Conservation (phyloP, 352 stramenopile genomes). For the Phytophthora europaea region DNA sequence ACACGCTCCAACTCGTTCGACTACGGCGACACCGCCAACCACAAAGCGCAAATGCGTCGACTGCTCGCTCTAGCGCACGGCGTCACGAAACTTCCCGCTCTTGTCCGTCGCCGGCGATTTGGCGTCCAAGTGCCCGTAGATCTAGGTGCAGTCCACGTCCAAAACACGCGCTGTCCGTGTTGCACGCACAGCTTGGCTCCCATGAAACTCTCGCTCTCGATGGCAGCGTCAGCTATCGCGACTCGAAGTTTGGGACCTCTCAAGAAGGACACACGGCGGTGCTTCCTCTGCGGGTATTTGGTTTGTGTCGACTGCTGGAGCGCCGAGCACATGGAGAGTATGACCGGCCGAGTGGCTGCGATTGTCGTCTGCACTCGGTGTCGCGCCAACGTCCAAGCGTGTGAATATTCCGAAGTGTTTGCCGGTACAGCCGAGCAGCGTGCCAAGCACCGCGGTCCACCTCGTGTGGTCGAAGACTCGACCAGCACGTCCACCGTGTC, state of each 20-base stretch:
- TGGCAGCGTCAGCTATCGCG: constrained; percentile 24
- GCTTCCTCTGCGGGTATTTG: constrained; percentile 34
- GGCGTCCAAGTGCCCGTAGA: constrained; percentile 31
- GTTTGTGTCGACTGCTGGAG: constrained; percentile 35
- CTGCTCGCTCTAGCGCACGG: constrained; percentile 28
- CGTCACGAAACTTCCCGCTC: constrained; percentile 31
- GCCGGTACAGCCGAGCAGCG: neutral
- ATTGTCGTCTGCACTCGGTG: constrained; percentile 35
- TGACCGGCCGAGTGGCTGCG: constrained; percentile 11
- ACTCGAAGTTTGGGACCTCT: constrained; percentile 15
- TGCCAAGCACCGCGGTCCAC: neutral
- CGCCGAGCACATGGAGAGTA: constrained; percentile 34
- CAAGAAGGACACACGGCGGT: constrained; percentile 30
- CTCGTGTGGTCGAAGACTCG: neutral
- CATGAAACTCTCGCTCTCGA: constrained; percentile 29
- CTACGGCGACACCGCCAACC: neutral
- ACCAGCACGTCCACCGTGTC: neutral
- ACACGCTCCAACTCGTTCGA: neutral
- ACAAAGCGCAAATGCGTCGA: constrained; percentile 31
- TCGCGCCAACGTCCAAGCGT: constrained; percentile 22
- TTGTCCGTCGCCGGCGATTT: constrained; percentile 35
- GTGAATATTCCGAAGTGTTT: constrained; percentile 30
- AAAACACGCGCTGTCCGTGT: constrained; percentile 35
- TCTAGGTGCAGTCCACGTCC: constrained; percentile 14
- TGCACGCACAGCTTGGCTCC: constrained; percentile 37